Evolutionary conservation across 768 basidiomycete species (phyloP).

Genomic region (Sarcomyxa edulis): DNA sequence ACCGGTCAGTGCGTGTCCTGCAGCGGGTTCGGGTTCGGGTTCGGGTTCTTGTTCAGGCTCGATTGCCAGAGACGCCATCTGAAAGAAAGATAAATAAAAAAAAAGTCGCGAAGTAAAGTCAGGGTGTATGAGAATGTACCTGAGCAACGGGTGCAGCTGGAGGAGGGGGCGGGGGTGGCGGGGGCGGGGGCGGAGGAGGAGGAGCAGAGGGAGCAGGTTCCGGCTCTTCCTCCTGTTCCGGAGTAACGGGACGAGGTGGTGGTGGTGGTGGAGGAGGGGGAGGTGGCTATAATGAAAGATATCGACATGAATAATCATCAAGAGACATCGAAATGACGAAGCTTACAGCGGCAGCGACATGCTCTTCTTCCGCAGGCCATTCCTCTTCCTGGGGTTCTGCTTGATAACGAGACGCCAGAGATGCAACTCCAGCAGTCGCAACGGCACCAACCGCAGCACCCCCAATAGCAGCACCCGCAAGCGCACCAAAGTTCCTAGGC

Average conservation of each 20-base stretch:
- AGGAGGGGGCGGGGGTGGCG: constrained; percentile 29
- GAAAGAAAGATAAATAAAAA: neutral
- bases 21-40: constrained; percentile 23
- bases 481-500: constrained; percentile 40
- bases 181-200: constrained; percentile 34
- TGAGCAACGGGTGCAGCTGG: constrained; percentile 38
- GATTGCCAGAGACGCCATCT: constrained; percentile 28
- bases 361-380: neutral
- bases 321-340: too few relatives aligned
- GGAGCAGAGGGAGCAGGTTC: constrained; percentile 24
- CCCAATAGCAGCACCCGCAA: constrained; percentile 22
- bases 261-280: constrained; percentile 37
- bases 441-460: constrained; percentile 31
- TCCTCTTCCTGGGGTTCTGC: constrained; percentile 14
- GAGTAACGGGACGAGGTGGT: constrained; percentile 20
- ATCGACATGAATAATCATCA: too few relatives aligned
- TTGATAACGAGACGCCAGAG: constrained; percentile 26
- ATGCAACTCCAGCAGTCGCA: constrained; percentile 32
- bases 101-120: neutral
- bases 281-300: constrained; percentile 9
- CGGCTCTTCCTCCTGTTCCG: constrained; percentile 20
- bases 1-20: constrained; percentile 18
- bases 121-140: constrained; percentile 14
- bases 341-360: neutral
- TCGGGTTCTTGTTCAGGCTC: constrained; percentile 36